These are phyloP conservation scores for Pharus latifolius DNA, from an alignment of 176 grass and related monocot genomes.

Conservation along the genomic window DNA sequence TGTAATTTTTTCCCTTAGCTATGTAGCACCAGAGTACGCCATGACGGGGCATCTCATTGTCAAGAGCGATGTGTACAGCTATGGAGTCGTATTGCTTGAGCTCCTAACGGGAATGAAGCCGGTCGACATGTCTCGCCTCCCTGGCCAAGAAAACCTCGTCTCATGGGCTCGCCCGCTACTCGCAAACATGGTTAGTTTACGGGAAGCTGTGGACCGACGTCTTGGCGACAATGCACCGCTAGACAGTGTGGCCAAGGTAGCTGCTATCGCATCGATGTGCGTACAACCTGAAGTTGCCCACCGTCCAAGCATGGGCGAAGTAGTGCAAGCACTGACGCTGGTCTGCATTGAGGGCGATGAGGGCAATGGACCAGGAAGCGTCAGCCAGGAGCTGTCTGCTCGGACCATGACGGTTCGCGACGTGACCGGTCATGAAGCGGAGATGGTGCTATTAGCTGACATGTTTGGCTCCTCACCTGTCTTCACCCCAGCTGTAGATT, in stretches of 20 bases:
- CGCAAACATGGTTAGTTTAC: constrained; percentile 56
- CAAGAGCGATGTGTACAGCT: constrained; percentile 98
- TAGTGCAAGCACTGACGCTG: constrained; percentile 89
- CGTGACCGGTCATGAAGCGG: constrained; percentile 47
- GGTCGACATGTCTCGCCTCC: constrained; percentile 67
- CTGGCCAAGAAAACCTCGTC: constrained; percentile 89
- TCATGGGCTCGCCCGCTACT: constrained; percentile 89
- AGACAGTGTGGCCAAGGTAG: constrained; percentile 78
- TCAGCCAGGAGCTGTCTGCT: constrained; percentile 42
- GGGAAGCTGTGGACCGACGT: constrained; percentile 56
- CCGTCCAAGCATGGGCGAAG: constrained; percentile 93
- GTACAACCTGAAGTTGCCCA: constrained; percentile 90
- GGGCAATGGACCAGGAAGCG: constrained; percentile 36
- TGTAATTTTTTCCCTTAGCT: constrained; percentile 25
- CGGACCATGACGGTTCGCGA: constrained; percentile 23
- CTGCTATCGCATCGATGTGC: constrained; percentile 91
- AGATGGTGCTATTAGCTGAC: constrained; percentile 71
- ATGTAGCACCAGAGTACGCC: constrained; percentile 95
- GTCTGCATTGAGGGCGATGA: constrained; percentile 75
- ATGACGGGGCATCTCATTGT: constrained; percentile 99
- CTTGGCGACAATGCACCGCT: constrained; percentile 42
- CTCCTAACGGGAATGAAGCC: constrained; percentile 91
- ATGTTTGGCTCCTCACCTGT: constrained; percentile 49
- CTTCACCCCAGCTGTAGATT: constrained; percentile 39
- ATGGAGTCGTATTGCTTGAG: constrained; percentile 93